Evolutionary conservation across 495 filamentous ascomycete species (phyloP), one percentile per base, ranked within the genome.

Genomic region (Tetracladium setigerum): DNA sequence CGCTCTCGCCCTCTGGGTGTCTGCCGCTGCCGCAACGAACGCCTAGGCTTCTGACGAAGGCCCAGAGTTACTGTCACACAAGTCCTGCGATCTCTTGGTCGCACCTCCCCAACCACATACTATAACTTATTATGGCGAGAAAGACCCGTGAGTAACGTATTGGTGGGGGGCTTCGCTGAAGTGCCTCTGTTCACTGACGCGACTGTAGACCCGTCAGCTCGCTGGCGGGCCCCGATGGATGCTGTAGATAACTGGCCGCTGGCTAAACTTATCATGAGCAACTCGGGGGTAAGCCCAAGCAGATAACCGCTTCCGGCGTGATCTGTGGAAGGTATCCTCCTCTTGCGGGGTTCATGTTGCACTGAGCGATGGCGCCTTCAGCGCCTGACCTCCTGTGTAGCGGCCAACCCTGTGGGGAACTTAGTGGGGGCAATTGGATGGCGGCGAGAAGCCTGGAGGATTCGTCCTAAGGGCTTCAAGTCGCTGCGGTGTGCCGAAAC

Each of bases 211-310:
- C 50, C 41, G 52, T 44, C 41, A 41, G 53, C 46, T 49, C 46
- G 14, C 13, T 17, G 44, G 30, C 47, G 47, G 55, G 64, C 54
- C 42, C 46, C 16, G 67, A 49, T 62, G 69, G 67, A 63, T 62
- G 73, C 62, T 73, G 69, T 76, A 67, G 68, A 68, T 66, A 50
- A 41, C 56, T 76, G 68, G 68, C 68, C 61, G 54, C 39, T 69
- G 62, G 68, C 64, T 55, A 74, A 6, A 45, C 49, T 52, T 70
- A 46, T 57, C 39, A 41, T 10, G 44, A 49, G 69, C 61, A 59
- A 65, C 40, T 59, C 30, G 72, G 68, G 64, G 67, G 65, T 55
- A 66, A 49, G 52, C 50, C 54, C 46, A 46, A 47, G 47, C 49
- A 49, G 49, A 59, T 61, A 67, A 38, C 65, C 67, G 63, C 57